Conservation (phyloP, 2,329 filamentous ascomycete genomes). For the Cladophialophora immunda region DNA sequence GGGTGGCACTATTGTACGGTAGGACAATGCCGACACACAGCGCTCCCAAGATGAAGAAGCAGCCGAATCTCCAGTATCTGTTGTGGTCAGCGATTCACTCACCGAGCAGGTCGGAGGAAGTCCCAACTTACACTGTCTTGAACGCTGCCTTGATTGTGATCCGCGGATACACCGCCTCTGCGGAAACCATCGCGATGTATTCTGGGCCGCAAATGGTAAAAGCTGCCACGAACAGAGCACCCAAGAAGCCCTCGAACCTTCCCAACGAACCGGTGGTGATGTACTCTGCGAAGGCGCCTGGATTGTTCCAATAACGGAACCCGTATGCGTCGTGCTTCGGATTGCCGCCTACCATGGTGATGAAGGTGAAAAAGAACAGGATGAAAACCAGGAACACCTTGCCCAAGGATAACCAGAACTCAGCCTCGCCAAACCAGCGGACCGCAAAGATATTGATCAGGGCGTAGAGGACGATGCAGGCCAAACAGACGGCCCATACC, state of each 20-base stretch:
- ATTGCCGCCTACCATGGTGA: constrained; percentile 83
- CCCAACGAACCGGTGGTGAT: constrained; percentile 70
- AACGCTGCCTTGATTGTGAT: constrained; percentile 75
- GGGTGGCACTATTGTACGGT: constrained; percentile 68
- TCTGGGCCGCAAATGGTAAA: constrained; percentile 72
- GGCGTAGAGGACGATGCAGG: constrained; percentile 51
- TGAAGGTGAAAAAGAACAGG: constrained; percentile 76
- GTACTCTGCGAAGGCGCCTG: constrained; percentile 69
- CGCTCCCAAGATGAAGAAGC: constrained; percentile 77
- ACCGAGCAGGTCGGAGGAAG: no score
- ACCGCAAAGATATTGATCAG: constrained; percentile 73
- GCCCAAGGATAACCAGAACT: constrained; percentile 73
- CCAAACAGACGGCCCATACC: constrained; percentile 47
- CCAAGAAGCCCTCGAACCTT: constrained; percentile 62
- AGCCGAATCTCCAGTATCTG: constrained; percentile 77
- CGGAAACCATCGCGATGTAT: constrained; percentile 68
- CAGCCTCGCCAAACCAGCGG: constrained; percentile 72
- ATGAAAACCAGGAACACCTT: constrained; percentile 73
- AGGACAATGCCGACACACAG: constrained; percentile 75
- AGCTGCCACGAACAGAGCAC: constrained; percentile 74
- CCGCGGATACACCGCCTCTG: constrained; percentile 75
- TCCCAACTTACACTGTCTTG: no score
- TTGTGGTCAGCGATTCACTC: no score
- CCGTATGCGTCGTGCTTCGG: constrained; percentile 74
- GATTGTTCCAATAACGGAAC: constrained; percentile 70